A percentile compares a stretch with the other conserved stretches of the same genome.
Evolutionary conservation across 2,329 filamentous ascomycete genomes (phyloP).

Genomic region (Coniochaeta sp.): DNA sequence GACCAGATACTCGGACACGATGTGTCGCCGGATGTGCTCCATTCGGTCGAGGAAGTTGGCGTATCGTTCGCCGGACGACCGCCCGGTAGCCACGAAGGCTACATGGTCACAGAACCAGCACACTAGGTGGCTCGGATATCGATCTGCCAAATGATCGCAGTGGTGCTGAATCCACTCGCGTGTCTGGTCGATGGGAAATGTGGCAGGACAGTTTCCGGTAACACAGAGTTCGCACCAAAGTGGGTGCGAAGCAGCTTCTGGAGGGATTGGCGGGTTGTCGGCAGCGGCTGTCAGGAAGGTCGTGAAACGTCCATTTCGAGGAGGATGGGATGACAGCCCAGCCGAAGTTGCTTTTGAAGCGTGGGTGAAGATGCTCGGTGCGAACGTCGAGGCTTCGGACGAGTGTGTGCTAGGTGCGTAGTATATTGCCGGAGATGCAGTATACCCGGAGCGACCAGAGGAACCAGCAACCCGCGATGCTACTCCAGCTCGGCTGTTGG

Average conservation of each 20-base stretch:
- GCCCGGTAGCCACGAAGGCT: slow-evolving; percentile 19
- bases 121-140: slow-evolving; percentile 25
- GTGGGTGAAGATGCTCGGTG: not conserved
- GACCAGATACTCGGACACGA: slow-evolving; percentile 18
- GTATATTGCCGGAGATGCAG: not conserved
- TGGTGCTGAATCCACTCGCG: slow-evolving; percentile 41
- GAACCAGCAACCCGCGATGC: not conserved
- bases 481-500: not conserved
- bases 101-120: slow-evolving; percentile 45
- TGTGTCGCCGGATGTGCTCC: slow-evolving; percentile 41
- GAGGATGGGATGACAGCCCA: not conserved
- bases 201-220: slow-evolving; percentile 24
- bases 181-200: slow-evolving; percentile 29
- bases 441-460: not conserved
- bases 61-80: slow-evolving; percentile 2
- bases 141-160: slow-evolving; percentile 18
- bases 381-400: not conserved
- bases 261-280: not conserved
- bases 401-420: not conserved
- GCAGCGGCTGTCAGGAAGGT: not conserved
- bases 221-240: slow-evolving; percentile 39
- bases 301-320: not conserved
- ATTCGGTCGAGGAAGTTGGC: slow-evolving; percentile 33
- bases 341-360: not conserved
- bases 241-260: slow-evolving; percentile 1